Conservation (phyloP, 2,329 filamentous ascomycete genomes). For the Fusarium zealandicum region DNA sequence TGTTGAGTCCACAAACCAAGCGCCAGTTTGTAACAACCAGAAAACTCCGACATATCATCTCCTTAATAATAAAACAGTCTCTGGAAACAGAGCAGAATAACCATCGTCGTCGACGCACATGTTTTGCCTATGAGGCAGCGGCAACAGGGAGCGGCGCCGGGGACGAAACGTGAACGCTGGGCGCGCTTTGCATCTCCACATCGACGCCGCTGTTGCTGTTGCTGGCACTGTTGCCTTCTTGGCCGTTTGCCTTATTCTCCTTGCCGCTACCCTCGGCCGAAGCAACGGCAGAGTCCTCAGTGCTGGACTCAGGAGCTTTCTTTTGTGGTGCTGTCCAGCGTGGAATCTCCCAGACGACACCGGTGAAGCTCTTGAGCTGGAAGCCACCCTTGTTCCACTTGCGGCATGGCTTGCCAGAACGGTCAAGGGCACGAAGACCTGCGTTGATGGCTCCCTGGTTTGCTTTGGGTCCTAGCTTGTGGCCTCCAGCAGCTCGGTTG, state of each 20-base stretch:
- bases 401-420: conserved; percentile 88
- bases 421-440: conserved; percentile 89
- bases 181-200: conserved; percentile 60
- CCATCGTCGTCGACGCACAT: neutral
- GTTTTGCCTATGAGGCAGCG: conserved; percentile 50
- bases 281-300: conserved; percentile 55
- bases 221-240: conserved; percentile 57
- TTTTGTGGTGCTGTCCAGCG: conserved; percentile 82
- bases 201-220: conserved; percentile 55
- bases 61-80: conserved; percentile 26
- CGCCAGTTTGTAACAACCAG: conserved; percentile 24
- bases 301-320: conserved; percentile 54
- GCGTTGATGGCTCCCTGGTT: conserved; percentile 98
- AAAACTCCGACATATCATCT: conserved; percentile 26
- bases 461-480: conserved; percentile 94
- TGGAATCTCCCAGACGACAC: conserved; percentile 79
- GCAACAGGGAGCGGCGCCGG: conserved; percentile 58
- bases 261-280: conserved; percentile 65
- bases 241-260: conserved; percentile 68
- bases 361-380: conserved; percentile 90
- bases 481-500: conserved; percentile 61
- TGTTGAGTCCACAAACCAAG: conserved; percentile 13
- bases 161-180: conserved; percentile 61
- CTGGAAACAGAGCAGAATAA: conserved; percentile 11
- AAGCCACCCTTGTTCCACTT: conserved; percentile 89